Evolutionary conservation across 2,329 filamentous ascomycete genomes (phyloP).

Genomic region (Sporothrix globosa): DNA sequence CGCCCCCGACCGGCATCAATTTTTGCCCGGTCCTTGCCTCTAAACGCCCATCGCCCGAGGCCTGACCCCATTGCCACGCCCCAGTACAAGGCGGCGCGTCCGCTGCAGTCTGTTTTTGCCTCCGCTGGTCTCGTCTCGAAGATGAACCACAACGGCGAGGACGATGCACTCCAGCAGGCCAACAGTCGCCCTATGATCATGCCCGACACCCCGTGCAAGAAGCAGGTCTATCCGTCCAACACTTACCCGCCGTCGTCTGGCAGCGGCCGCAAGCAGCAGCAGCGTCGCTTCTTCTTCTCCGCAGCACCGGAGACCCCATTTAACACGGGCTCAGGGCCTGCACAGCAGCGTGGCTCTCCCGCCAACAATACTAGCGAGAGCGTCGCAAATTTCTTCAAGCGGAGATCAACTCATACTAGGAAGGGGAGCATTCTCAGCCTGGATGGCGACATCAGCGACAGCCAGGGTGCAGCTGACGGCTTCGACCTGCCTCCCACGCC

Average conservation of each 20-base stretch:
- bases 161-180: slow-evolving; percentile 54
- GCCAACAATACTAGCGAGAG: slow-evolving; percentile 33
- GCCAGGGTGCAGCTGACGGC: slow-evolving; percentile 52
- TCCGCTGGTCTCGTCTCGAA: slow-evolving; percentile 96
- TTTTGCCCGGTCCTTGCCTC: slow-evolving; percentile 77
- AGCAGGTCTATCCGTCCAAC: slow-evolving; percentile 70
- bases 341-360: slow-evolving; percentile 50
- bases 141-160: slow-evolving; percentile 81
- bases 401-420: slow-evolving; percentile 51
- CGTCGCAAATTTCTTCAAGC: slow-evolving; percentile 69
- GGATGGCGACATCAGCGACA: slow-evolving; percentile 66
- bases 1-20: slow-evolving; percentile 54
- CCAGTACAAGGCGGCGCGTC: slow-evolving; percentile 75
- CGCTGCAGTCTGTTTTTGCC: slow-evolving; percentile 82
- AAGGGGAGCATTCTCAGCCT: slow-evolving; percentile 77
- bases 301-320: slow-evolving; percentile 82
- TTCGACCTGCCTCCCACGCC: slow-evolving; percentile 86
- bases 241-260: slow-evolving; percentile 64
- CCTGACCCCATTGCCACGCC: slow-evolving; percentile 68
- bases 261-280: slow-evolving; percentile 63
- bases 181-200: slow-evolving; percentile 67
- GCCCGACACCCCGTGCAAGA: slow-evolving; percentile 96
- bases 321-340: slow-evolving; percentile 53
- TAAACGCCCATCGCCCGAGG: slow-evolving; percentile 57
- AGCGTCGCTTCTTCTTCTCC: slow-evolving; percentile 64